Conservation (phyloP, 2,329 filamentous ascomycete species). For the Ophiostoma perfectum region DNA sequence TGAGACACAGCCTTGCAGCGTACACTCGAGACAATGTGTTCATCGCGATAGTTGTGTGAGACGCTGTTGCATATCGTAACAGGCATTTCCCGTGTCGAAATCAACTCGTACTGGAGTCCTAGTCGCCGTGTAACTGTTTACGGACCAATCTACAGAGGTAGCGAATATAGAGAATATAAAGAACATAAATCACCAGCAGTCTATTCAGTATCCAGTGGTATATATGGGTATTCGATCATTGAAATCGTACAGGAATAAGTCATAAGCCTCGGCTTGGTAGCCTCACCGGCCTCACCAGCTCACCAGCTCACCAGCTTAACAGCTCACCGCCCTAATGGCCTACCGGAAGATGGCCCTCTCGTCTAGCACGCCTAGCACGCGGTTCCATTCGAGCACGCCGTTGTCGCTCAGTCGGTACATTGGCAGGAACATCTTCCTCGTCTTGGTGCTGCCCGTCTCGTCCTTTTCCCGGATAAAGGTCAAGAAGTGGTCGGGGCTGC, state of each 20-base stretch:
- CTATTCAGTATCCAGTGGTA: background rate
- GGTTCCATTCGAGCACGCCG: conserved; percentile 8
- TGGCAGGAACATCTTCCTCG: conserved; percentile 9
- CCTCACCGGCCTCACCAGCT: no score
- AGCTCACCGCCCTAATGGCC: background rate
- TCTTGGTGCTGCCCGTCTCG: conserved; percentile 6
- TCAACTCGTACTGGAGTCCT: no score
- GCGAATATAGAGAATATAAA: no score
- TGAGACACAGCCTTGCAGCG: no score
- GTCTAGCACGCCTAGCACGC: conserved; percentile 13
- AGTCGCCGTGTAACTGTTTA: no score
- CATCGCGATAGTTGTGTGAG: no score
- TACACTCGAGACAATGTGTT: no score
- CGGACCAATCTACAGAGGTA: no score
- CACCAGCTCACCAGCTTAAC: no score
- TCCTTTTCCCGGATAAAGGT: background rate
- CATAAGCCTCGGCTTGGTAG: background rate
- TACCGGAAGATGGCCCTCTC: conserved; percentile 13
- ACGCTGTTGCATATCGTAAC: no score
- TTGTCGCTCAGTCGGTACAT: conserved; percentile 15
- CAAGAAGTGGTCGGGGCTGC: conserved; percentile 6
- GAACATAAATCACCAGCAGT: no score
- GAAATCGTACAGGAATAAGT: conserved; percentile 9
- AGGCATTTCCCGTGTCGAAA: no score
- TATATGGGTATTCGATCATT: conserved; percentile 2